A percentile compares a stretch with the other conserved stretches of the same genome.
These are phyloP conservation scores for Solanum neorickii DNA, from an alignment of 257 asterid genomes.

Conservation along the genomic window DNA sequence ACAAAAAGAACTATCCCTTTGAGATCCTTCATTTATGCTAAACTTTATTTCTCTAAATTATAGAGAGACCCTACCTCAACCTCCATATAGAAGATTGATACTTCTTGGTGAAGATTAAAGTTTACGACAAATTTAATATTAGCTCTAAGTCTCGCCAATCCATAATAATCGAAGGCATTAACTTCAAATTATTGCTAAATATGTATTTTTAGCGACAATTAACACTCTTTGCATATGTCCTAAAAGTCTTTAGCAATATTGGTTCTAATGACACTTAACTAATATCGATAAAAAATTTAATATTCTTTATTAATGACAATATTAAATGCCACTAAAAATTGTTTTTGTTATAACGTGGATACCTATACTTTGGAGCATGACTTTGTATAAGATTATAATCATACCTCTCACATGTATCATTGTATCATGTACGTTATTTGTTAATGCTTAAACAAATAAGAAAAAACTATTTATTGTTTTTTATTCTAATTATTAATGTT, in stretches of 20 bases:
- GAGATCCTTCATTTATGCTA: neutral
- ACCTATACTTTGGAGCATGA: neutral
- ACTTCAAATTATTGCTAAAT: too few relatives aligned
- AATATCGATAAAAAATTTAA: too few relatives aligned
- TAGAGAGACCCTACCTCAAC: neutral
- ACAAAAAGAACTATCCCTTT: neutral
- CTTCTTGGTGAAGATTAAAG: neutral
- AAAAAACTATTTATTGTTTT: neutral
- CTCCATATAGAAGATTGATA: neutral
- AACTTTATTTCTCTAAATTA: neutral
- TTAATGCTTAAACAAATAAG: neutral
- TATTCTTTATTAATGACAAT: too few relatives aligned
- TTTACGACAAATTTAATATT: neutral
- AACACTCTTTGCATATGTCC: too few relatives aligned
- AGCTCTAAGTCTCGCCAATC: fast-evolving
- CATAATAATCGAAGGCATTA: too few relatives aligned
- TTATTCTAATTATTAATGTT: neutral
- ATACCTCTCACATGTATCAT: neutral
- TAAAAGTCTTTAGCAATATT: too few relatives aligned
- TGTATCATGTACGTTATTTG: neutral
- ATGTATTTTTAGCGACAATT: too few relatives aligned
- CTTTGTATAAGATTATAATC: neutral
- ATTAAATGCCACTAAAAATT: too few relatives aligned
- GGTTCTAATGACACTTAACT: too few relatives aligned
- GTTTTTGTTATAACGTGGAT: neutral